phyloP scores from a whole-genome alignment of 1,284 basidiomycete species.

The Austropuccinia psidii region DNA sequence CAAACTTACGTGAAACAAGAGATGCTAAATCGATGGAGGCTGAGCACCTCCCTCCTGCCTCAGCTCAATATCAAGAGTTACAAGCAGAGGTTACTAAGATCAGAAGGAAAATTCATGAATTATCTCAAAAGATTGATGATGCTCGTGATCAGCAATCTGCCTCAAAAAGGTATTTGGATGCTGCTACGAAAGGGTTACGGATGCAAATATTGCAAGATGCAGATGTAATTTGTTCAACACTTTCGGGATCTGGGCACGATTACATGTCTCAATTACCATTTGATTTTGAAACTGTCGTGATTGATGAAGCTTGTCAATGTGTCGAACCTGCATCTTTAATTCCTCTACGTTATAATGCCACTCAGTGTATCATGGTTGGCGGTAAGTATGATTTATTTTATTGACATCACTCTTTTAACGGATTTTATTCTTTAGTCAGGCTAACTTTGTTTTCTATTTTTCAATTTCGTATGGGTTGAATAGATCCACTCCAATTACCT shows the following conservation, averaged over 20 bases:
- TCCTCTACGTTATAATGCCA: constrained; percentile 79
- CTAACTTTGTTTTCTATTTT: background rate
- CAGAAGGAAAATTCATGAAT: constrained; percentile 59
- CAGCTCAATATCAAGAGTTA: constrained; percentile 52
- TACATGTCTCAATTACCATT: constrained; percentile 61
- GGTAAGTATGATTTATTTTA: constrained; percentile 52
- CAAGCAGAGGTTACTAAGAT: constrained; percentile 54
- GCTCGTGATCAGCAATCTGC: constrained; percentile 73
- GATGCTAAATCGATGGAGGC: constrained; percentile 62
- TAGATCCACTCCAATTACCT: constrained; percentile 92
- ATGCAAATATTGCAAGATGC: constrained; percentile 73
- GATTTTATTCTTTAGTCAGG: background rate
- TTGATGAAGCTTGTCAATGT: constrained; percentile 96
- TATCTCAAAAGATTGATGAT: constrained; percentile 65
- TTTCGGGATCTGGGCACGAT: constrained; percentile 89
- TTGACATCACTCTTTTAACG: background rate
- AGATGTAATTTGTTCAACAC: constrained; percentile 87
- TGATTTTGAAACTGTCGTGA: constrained; percentile 91
- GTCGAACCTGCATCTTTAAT: constrained; percentile 95
- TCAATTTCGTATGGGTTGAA: constrained; percentile 17
- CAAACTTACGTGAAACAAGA: constrained; percentile 58
- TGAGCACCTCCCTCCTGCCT: constrained; percentile 42
- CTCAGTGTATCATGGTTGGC: constrained; percentile 88
- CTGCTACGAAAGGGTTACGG: constrained; percentile 63
- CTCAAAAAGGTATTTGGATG: constrained; percentile 63